Base-by-base conservation (phyloP, 1,139 yeast species). In the Blastobotrys capitulatus region DNA sequence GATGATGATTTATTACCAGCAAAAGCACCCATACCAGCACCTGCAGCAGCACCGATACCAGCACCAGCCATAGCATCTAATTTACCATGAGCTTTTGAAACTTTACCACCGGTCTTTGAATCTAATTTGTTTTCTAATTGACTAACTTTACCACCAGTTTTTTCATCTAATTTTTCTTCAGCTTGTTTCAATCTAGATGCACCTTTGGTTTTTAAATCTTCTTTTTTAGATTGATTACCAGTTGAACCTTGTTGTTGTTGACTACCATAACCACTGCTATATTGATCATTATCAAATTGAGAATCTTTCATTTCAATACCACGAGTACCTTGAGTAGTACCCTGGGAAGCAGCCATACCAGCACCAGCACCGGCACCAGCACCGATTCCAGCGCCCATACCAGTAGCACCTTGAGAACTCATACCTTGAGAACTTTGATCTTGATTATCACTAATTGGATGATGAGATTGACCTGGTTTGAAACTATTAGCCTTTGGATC, bases 301-400 rank as follows among this genome's bases (percentile, higher is more conserved):
- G n/a, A n/a, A n/a, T n/a, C n/a, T n/a, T n/a, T n/a, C n/a, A n/a
- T n/a, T n/a, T n/a, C n/a, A n/a, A n/a, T n/a, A n/a, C n/a, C n/a
- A n/a, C n/a, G n/a, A n/a, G n/a, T n/a, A n/a, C n/a, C 13, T 37
- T 37, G 40, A 15, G n/a, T 9, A 37, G 40, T 10, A 6, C 12
- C 16, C 7, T 18, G 6, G 13, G 40, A 13, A 37, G n/a, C 9
- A 18, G 42, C 15, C 10, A 7, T 6, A 7, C 5, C 12, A 18
- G 36, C 47, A 27, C 38, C 47, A 27, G 22, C 20, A 32, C 45
- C 52, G 26, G 45, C 42, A 16, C 47, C 48, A 38, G 44, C 44
- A 15, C 46, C 47, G 20, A 20, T 20, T n/a, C 18, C 46, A n/a
- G 32, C 41, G 20, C 49, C 46, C 16, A 29, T 10, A 18, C 47